Conservation (phyloP, 2,329 filamentous ascomycete species). For the Aspergillus ochraceoroseus region DNA sequence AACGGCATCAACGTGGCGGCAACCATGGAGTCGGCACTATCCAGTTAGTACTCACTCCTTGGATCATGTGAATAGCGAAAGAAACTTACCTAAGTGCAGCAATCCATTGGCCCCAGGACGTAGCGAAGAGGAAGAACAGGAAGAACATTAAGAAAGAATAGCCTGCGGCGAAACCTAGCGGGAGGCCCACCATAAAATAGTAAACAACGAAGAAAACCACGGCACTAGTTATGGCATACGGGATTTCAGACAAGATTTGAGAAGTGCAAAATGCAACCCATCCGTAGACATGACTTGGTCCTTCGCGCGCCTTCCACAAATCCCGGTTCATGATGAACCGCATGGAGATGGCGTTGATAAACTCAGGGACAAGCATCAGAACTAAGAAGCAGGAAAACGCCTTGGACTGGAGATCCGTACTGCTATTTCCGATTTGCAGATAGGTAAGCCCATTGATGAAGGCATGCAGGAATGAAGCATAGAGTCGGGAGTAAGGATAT, state of each 20-base stretch:
- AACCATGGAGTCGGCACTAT: conserved; percentile 58
- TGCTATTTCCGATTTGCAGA: conserved; percentile 59
- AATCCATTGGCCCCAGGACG: conserved; percentile 73
- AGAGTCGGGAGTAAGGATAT: conserved; percentile 69
- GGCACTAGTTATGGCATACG: conserved; percentile 56
- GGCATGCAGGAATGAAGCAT: conserved; percentile 60
- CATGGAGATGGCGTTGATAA: conserved; percentile 65
- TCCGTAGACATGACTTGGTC: conserved; percentile 64
- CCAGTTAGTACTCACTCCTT: conserved; percentile 10
- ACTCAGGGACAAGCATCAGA: conserved; percentile 59
- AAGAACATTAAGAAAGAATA: conserved; percentile 70
- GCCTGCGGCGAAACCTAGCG: conserved; percentile 58
- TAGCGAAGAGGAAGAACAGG: conserved; percentile 66
- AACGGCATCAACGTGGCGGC: conserved; percentile 75
- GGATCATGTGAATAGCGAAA: too few species aligned
- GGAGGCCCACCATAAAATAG: conserved; percentile 67
- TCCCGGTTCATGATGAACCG: conserved; percentile 66
- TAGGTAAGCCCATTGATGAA: conserved; percentile 72
- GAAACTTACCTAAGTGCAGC: conserved; percentile 61
- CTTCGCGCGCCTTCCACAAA: conserved; percentile 64
- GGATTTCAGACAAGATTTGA: conserved; percentile 64
- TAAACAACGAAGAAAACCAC: conserved; percentile 64
- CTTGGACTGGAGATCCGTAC: conserved; percentile 62
- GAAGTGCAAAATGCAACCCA: conserved; percentile 67
- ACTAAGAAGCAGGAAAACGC: conserved; percentile 65